phyloP scores from a whole-genome alignment of 2,329 filamentous ascomycete species.

The Rutstroemia sp. region DNA sequence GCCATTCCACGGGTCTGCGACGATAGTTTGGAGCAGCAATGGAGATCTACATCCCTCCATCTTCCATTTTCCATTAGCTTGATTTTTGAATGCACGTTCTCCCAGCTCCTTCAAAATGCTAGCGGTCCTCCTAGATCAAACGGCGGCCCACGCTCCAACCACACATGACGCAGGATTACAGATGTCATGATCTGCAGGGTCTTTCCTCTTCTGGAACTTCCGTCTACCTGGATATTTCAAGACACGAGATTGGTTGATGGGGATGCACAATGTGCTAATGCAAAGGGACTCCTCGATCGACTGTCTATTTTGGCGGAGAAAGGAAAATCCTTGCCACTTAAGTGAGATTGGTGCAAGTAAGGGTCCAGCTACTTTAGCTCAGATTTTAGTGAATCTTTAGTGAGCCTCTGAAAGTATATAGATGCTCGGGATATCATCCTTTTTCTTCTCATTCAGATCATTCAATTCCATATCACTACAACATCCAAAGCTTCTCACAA shows the following conservation, averaged over 20 bases:
- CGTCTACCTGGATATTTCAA: neutral
- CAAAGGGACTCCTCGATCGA: neutral
- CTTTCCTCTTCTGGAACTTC: neutral
- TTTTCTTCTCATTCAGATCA: neutral
- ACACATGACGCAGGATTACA: neutral
- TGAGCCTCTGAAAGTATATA: neutral
- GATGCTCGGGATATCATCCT: neutral
- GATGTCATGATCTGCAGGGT: neutral
- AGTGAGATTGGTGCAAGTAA: neutral
- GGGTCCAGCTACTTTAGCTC: neutral
- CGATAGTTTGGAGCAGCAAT: no score
- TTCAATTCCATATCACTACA: neutral
- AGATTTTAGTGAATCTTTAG: neutral
- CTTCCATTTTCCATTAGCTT: no score
- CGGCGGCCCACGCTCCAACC: neutral
- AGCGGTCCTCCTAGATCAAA: neutral
- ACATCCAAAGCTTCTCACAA: neutral
- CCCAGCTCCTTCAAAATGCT: no score
- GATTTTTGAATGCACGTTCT: no score
- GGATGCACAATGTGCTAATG: neutral
- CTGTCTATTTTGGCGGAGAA: neutral
- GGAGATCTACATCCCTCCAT: no score
- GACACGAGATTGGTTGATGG: neutral
- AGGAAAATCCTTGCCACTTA: neutral
- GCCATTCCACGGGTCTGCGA: no score